Conservation (phyloP, 2,329 filamentous ascomycete species). For the Aspergillus flavus region DNA sequence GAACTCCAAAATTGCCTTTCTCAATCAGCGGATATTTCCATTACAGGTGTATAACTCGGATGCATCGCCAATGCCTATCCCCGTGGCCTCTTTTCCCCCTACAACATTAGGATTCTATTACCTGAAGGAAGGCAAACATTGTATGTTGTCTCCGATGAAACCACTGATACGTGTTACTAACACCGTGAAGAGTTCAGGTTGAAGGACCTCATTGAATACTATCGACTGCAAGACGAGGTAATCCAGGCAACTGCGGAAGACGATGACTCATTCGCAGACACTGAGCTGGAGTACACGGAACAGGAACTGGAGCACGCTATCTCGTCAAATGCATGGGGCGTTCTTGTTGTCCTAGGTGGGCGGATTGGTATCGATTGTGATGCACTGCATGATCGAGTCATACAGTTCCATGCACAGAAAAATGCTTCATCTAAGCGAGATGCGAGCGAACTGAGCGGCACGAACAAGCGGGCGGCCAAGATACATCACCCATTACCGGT, state of each 20-base stretch:
- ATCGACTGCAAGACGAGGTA: neutral
- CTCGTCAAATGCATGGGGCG: neutral
- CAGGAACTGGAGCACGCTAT: neutral
- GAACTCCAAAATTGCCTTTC: neutral
- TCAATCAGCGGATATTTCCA: neutral
- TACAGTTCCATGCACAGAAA: neutral
- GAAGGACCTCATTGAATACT: neutral
- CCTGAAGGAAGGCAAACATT: neutral
- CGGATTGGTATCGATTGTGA: neutral
- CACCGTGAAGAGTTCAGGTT: neutral
- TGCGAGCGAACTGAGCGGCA: neutral
- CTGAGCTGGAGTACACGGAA: neutral
- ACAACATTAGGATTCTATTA: neutral
- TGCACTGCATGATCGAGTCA: neutral
- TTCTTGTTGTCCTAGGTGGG: neutral
- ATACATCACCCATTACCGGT: neutral
- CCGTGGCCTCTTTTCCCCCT: neutral
- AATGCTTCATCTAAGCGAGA: neutral
- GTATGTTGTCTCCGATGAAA: neutral
- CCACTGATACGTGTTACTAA: neutral
- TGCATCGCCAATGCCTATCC: neutral
- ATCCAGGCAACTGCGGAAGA: neutral
- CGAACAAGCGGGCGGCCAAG: neutral
- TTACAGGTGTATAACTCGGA: neutral
- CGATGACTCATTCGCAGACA: neutral